phyloP scores from a whole-genome alignment of 768 basidiomycete species.

The Tricholoma flavovirens region DNA sequence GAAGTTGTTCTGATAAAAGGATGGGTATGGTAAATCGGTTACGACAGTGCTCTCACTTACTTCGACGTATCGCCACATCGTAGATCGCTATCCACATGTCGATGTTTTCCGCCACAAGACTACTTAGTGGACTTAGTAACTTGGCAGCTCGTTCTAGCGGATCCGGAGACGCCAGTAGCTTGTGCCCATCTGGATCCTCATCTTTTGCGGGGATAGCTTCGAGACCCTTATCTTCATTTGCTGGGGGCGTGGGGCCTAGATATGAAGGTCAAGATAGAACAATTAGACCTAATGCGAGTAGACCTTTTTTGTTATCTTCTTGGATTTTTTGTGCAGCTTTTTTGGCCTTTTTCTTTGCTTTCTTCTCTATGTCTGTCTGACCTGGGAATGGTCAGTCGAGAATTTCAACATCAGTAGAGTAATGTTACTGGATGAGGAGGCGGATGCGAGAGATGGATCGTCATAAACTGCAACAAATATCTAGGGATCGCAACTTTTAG shows the following conservation, averaged over 20 bases:
- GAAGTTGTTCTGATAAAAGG: conserved; percentile 55
- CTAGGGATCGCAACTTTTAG: conserved; percentile 28
- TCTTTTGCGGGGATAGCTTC: conserved; percentile 55
- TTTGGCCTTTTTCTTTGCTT: conserved; percentile 83
- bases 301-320: conserved; percentile 73
- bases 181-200: conserved; percentile 79
- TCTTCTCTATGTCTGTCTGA: conserved; percentile 63
- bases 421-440: conserved; percentile 31
- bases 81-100: conserved; percentile 72
- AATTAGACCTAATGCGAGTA: conserved; percentile 1
- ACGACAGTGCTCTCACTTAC: conserved; percentile 39
- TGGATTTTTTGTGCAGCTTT: conserved; percentile 63
- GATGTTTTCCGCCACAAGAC: conserved; percentile 44
- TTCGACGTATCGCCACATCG: conserved; percentile 77
- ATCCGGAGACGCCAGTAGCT: conserved; percentile 56
- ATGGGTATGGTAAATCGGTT: not conserved
- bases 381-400: conserved; percentile 7
- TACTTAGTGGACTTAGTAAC: conserved; percentile 57
- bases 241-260: conserved; percentile 26
- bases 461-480: conserved; percentile 74
- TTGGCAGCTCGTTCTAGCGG: conserved; percentile 74
- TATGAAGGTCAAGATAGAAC: not conserved
- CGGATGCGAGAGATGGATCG: conserved; percentile 54
- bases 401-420: not conserved
- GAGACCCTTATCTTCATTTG: conserved; percentile 67